Conservation (phyloP, 2,329 filamentous ascomycete genomes). For the Alternaria sp. region DNA sequence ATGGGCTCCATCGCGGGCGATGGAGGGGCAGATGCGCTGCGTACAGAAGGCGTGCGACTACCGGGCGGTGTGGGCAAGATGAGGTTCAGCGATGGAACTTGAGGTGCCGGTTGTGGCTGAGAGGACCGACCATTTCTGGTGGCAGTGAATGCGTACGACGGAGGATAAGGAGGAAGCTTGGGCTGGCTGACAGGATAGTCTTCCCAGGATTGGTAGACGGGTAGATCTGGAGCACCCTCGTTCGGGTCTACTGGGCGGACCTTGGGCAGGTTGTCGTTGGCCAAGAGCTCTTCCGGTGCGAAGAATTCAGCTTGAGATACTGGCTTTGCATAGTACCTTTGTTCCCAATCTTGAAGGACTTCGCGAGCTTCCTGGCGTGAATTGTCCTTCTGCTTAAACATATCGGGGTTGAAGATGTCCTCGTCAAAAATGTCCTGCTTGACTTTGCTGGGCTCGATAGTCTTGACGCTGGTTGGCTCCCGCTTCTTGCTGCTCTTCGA, state of each 20-base stretch:
- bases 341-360: constrained; percentile 52
- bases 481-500: constrained; percentile 22
- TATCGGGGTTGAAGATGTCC: constrained; percentile 54
- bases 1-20: constrained; percentile 43
- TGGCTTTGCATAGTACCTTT: constrained; percentile 48
- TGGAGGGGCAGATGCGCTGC: constrained; percentile 42
- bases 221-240: constrained; percentile 53
- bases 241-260: constrained; percentile 48
- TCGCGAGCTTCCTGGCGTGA: constrained; percentile 44
- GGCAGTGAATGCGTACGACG: constrained; percentile 48
- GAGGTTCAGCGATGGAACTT: constrained; percentile 61
- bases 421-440: constrained; percentile 50
- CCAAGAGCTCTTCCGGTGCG: constrained; percentile 52
- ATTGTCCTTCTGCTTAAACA: constrained; percentile 48
- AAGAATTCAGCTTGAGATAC: constrained; percentile 57
- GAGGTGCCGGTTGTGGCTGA: constrained; percentile 47
- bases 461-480: constrained; percentile 42
- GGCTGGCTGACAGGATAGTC: constrained; percentile 38
- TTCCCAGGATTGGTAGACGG: constrained; percentile 51
- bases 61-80: constrained; percentile 65
- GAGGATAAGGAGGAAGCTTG: constrained; percentile 45
- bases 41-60: constrained; percentile 51
- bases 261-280: constrained; percentile 47
- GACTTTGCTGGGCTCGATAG: constrained; percentile 45
- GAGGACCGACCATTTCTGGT: constrained; percentile 48